Evolutionary conservation across 768 basidiomycete genomes (phyloP).

Genomic region (Cubamyces lactineus): DNA sequence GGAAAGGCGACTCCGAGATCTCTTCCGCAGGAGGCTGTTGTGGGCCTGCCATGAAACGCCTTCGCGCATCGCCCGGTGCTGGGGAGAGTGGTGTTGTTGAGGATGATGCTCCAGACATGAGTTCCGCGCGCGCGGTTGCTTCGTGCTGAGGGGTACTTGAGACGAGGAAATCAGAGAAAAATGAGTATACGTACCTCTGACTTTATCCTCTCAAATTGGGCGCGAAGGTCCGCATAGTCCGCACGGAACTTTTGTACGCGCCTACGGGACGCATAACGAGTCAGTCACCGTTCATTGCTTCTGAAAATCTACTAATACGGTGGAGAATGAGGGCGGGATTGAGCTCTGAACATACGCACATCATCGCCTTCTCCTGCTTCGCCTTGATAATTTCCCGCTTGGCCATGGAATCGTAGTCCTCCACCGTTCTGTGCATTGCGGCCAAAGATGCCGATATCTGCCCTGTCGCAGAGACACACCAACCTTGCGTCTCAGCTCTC

Average conservation of each 20-base stretch:
- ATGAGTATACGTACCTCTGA: slow-evolving; percentile 47
- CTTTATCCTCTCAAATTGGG: slow-evolving; percentile 82
- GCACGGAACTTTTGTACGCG: slow-evolving; percentile 90
- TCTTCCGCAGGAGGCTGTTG: slow-evolving; percentile 39
- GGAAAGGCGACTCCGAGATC: slow-evolving; percentile 86
- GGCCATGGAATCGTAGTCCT: slow-evolving; percentile 97
- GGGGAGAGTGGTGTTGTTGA: slow-evolving; percentile 41
- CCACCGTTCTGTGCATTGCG: slow-evolving; percentile 91
- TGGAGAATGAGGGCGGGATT: not conserved
- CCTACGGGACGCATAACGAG: slow-evolving; percentile 44
- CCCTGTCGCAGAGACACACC: slow-evolving; percentile 52
- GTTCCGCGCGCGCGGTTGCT: slow-evolving; percentile 62
- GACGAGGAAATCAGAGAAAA: not conserved
- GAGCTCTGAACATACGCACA: slow-evolving; percentile 49
- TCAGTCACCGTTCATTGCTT: not conserved
- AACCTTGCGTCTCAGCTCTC: not conserved
- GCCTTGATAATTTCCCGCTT: slow-evolving; percentile 94
- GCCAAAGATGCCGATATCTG: slow-evolving; percentile 98
- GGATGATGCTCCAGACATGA: slow-evolving; percentile 54
- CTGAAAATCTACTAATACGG: not conserved
- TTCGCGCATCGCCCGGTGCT: slow-evolving; percentile 62
- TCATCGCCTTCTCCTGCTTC: slow-evolving; percentile 95
- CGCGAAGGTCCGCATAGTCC: slow-evolving; percentile 83
- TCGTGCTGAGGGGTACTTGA: slow-evolving; percentile 50
- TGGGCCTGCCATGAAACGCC: slow-evolving; percentile 55